phyloP scores from a whole-genome alignment of 805 yeast species.

The Candida hispaniensis region DNA sequence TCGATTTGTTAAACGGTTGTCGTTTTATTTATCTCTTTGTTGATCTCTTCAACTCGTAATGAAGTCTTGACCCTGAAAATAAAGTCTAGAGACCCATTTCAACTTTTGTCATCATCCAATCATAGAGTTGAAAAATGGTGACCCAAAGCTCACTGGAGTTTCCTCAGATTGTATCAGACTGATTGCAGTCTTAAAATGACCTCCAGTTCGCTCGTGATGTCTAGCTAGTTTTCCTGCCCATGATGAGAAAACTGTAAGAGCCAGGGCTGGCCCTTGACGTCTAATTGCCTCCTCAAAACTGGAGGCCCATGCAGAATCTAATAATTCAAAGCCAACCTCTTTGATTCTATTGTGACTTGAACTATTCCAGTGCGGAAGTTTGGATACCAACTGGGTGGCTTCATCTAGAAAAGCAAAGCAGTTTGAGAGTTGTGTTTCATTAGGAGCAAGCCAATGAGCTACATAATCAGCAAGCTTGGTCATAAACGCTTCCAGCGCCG shows the following conservation, averaged over 20 bases:
- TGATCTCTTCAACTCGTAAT: too few species aligned
- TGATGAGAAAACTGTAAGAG: conserved; percentile 9
- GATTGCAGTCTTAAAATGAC: conserved; percentile 8
- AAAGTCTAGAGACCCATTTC: too few species aligned
- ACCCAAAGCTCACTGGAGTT: too few species aligned
- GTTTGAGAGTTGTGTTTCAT: conserved; percentile 42
- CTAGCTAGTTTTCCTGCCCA: conserved; percentile 7
- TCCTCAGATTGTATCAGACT: too few species aligned
- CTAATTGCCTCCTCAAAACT: conserved; percentile 13
- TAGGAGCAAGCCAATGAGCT: conserved; percentile 60
- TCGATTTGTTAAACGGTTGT: too few species aligned
- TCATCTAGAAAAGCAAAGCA: conserved; percentile 54
- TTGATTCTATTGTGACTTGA: conserved; percentile 30
- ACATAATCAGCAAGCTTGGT: conserved; percentile 65
- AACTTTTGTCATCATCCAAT: too few species aligned
- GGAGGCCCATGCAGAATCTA: conserved; percentile 10
- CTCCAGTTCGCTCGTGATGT: conserved; percentile 15
- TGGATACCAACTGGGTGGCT: conserved; percentile 48
- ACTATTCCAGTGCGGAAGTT: conserved; percentile 55
- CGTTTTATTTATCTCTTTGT: too few species aligned
- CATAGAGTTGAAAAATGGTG: too few species aligned
- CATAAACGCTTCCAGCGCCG: conserved; percentile 56
- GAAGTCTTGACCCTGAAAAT: too few species aligned
- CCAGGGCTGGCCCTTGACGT: conserved; percentile 14
- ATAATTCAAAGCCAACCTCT: conserved; percentile 9